Evolutionary conservation across 352 stramenopile species (phyloP).

Genomic region (Pythium brachiatum): DNA sequence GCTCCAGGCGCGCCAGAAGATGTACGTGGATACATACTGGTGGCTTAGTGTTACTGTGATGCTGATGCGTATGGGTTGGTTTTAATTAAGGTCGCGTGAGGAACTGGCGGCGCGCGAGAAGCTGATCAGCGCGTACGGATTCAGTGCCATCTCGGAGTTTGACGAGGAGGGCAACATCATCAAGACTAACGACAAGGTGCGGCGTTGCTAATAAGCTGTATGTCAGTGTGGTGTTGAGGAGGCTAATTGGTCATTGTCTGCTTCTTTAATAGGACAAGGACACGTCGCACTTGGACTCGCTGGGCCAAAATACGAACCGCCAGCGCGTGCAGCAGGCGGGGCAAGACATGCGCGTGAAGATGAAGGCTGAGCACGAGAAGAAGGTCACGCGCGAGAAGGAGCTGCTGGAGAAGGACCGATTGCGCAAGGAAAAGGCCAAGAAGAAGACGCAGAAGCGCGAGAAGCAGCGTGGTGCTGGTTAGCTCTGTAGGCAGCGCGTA

Average conservation of each 20-base stretch:
- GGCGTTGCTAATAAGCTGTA: background rate
- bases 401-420: conserved; percentile 61
- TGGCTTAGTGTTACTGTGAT: background rate
- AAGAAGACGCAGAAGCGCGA: conserved; percentile 67
- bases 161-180: conserved; percentile 84
- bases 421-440: conserved; percentile 75
- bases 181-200: conserved; percentile 67
- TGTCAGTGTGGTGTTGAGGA: background rate
- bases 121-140: conserved; percentile 78
- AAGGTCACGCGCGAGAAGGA: conserved; percentile 73
- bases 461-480: conserved; percentile 66
- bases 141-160: conserved; percentile 75
- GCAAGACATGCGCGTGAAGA: conserved; percentile 53
- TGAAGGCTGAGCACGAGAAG: conserved; percentile 73
- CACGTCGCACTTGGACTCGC: conserved; percentile 27
- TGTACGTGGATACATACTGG: conserved; percentile 30
- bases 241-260: background rate
- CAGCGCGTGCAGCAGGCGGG: conserved; percentile 49
- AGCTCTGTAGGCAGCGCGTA: conserved; percentile 8
- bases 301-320: conserved; percentile 52
- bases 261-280: conserved; percentile 36
- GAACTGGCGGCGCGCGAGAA: conserved; percentile 70
- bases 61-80: background rate
- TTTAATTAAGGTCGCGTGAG: conserved; percentile 45
- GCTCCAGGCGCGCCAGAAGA: conserved; percentile 58